Conservation (phyloP, 331 rosid species). For the Spiraea crenata region DNA sequence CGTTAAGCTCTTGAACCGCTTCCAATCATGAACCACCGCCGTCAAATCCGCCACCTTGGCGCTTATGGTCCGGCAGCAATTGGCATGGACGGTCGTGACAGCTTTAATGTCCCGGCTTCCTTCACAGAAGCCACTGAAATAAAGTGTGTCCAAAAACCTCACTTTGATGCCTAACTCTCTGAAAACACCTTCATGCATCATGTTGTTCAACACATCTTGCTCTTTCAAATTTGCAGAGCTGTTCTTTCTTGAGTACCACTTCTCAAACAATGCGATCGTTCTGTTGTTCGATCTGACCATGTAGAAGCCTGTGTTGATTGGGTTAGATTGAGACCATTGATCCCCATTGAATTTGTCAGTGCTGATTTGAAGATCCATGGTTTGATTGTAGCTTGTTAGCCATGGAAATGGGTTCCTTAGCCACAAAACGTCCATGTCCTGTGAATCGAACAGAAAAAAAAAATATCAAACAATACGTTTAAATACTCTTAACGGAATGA, state of each 20-base stretch:
- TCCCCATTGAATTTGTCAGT: conserved; percentile 23
- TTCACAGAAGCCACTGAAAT: conserved; percentile 49
- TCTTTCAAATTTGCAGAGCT: conserved; percentile 24
- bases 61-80: conserved; percentile 40
- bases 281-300: conserved; percentile 34
- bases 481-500: too few relatives aligned
- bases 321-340: conserved; percentile 17
- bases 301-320: conserved; percentile 36
- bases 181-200: conserved; percentile 21
- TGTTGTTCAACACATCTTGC: conserved; percentile 25
- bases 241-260: conserved; percentile 25
- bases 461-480: too few relatives aligned
- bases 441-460: too few relatives aligned
- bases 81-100: conserved; percentile 40
- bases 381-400: conserved; percentile 18
- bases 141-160: conserved; percentile 34
- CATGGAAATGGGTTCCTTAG: conserved; percentile 28
- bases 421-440: conserved; percentile 26
- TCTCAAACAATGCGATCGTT: conserved; percentile 27
- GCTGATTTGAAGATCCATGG: conserved; percentile 31
- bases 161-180: conserved; percentile 24
- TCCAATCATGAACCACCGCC: conserved; percentile 39
- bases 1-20: conserved; percentile 17
- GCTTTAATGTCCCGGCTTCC: conserved; percentile 24
- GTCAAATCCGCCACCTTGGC: conserved; percentile 36